Evolutionary conservation across 441 rosid species (phyloP).

Genomic region (Breynia disticha): DNA sequence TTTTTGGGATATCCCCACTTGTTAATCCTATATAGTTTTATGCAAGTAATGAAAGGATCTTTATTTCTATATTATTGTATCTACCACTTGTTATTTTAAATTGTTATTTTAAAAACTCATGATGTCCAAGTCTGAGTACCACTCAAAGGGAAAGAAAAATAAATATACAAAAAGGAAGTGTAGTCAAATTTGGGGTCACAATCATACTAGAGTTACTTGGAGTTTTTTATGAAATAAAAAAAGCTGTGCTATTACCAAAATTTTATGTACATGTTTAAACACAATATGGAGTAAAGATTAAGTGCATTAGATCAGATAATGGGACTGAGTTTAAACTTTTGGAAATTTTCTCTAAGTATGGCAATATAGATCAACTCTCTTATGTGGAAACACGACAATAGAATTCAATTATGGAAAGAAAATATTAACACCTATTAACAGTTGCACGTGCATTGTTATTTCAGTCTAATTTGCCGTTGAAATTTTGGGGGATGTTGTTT

Average conservation of each 20-base stretch:
- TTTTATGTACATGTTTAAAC: neutral
- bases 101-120: too few species aligned
- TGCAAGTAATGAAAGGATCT: too few species aligned
- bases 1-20: too few species aligned
- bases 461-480: neutral
- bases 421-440: neutral
- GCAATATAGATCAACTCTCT: neutral
- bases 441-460: neutral
- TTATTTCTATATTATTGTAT: too few species aligned
- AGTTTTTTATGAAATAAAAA: neutral
- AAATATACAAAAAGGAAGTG: too few species aligned
- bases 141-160: too few species aligned
- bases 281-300: neutral
- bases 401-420: neutral
- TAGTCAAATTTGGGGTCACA: too few species aligned
- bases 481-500: neutral
- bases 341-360: neutral
- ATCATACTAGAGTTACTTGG: neutral
- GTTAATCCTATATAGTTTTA: too few species aligned
- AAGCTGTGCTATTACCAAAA: too few species aligned
- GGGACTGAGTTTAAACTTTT: neutral
- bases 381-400: slow-evolving; percentile 1
- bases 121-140: too few species aligned
- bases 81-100: too few species aligned
- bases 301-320: neutral